Evolutionary conservation across 2,329 filamentous ascomycete species (phyloP).

Genomic region (Cercospora sesami): DNA sequence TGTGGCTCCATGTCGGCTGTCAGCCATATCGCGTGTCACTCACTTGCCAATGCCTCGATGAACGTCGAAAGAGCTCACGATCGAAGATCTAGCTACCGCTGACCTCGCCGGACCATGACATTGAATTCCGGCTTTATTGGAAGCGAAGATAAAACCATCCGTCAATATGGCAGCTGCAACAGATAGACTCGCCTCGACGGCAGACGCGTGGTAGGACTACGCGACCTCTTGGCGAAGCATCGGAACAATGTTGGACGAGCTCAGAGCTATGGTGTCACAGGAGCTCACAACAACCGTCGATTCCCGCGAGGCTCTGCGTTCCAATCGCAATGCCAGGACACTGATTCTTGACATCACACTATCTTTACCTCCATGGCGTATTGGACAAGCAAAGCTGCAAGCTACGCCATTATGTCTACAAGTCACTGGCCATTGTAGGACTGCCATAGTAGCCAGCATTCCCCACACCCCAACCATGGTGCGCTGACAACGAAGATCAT

Average conservation of each 20-base stretch:
- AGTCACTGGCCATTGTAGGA: not conserved
- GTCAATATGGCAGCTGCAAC: not conserved
- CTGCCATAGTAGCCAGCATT: not conserved
- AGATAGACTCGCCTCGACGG: not conserved
- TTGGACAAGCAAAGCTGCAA: not conserved
- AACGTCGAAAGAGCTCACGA: not conserved
- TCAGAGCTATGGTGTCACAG: not conserved
- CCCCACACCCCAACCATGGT: not conserved
- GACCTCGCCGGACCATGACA: not conserved
- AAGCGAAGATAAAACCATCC: not conserved
- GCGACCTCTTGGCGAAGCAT: not conserved
- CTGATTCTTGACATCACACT: not conserved
- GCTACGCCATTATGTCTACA: not conserved
- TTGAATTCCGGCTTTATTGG: not conserved
- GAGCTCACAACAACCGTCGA: not conserved
- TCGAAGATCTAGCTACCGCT: not conserved
- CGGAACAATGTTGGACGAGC: not conserved
- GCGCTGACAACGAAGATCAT: not conserved
- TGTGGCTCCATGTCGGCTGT: conserved; percentile 2
- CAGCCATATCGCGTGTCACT: not conserved
- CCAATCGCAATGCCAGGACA: not conserved
- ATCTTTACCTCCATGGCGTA: not conserved
- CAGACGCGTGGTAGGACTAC: not conserved
- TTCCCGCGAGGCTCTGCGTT: not conserved
- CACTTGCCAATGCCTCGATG: conserved; percentile 1